Evolutionary conservation across 2,329 filamentous ascomycete genomes (phyloP).

Genomic region (Penicillium sp.): DNA sequence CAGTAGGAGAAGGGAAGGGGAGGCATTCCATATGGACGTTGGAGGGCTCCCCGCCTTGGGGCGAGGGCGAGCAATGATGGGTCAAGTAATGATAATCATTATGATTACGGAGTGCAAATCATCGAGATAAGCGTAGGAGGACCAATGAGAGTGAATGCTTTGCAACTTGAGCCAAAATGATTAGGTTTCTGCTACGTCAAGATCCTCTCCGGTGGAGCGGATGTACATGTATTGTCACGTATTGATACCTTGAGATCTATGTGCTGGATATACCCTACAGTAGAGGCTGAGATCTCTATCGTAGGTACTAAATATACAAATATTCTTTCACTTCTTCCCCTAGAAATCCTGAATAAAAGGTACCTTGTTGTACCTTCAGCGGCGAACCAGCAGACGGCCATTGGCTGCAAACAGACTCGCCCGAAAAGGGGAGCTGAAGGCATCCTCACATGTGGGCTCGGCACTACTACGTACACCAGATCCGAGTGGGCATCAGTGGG

Average conservation of each 20-base stretch:
- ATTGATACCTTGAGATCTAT: slow-evolving; percentile 2
- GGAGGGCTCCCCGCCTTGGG: neutral
- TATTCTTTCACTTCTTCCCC: slow-evolving; percentile 1
- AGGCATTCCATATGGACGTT: slow-evolving; percentile 12
- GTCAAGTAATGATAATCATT: slow-evolving; percentile 23
- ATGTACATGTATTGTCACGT: slow-evolving; percentile 3
- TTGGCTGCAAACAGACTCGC: slow-evolving; percentile 7
- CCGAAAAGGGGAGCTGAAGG: neutral
- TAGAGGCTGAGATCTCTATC: neutral
- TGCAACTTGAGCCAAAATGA: slow-evolving; percentile 30
- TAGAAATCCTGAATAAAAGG: too few relatives aligned
- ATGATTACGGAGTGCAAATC: slow-evolving; percentile 22
- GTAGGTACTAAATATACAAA: neutral
- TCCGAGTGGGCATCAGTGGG: slow-evolving; percentile 24
- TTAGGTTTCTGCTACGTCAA: slow-evolving; percentile 39
- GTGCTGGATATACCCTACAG: too few relatives aligned
- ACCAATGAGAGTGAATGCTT: slow-evolving; percentile 31
- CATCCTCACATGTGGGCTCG: neutral
- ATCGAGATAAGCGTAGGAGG: slow-evolving; percentile 29
- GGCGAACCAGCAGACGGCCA: neutral
- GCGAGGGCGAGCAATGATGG: neutral
- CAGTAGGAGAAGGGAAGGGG: neutral
- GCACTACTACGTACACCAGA: neutral
- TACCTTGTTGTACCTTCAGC: neutral
- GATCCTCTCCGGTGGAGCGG: slow-evolving; percentile 17